Evolutionary conservation across 306 rosid species (phyloP).

Genomic region (Astragalus glycyphyllos): DNA sequence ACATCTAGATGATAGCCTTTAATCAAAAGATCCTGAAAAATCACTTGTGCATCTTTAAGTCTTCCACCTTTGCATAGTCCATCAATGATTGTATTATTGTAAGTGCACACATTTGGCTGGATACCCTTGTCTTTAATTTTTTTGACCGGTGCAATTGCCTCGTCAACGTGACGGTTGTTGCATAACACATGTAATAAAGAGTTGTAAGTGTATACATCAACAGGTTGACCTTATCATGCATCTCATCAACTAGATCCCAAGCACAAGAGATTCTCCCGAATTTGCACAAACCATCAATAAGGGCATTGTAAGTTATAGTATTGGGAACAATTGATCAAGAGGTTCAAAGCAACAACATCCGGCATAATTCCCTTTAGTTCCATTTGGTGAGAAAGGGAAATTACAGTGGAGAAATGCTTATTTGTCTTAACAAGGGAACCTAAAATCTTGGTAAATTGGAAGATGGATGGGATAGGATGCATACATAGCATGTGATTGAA

Average conservation of each 20-base stretch:
- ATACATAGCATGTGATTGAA: neutral
- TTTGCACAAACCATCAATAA: constrained; percentile 27
- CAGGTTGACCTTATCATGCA: neutral
- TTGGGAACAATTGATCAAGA: neutral
- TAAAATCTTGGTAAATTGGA: neutral
- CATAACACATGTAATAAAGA: neutral
- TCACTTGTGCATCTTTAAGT: neutral
- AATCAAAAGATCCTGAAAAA: neutral
- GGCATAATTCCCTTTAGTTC: neutral
- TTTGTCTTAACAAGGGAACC: neutral
- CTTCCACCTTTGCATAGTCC: neutral
- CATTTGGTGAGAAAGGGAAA: neutral
- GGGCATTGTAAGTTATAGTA: neutral
- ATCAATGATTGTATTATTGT: neutral
- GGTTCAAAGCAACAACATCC: neutral
- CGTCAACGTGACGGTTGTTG: neutral
- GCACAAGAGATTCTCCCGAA: neutral
- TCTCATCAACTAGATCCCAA: neutral
- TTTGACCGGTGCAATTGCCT: neutral
- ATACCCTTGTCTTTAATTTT: neutral
- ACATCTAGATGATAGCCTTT: neutral
- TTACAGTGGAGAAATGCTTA: neutral
- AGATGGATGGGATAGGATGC: neutral
- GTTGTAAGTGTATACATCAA: neutral
- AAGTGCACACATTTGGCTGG: neutral